phyloP scores from a whole-genome alignment of 768 basidiomycete species.

The Lyophyllum semitale region DNA sequence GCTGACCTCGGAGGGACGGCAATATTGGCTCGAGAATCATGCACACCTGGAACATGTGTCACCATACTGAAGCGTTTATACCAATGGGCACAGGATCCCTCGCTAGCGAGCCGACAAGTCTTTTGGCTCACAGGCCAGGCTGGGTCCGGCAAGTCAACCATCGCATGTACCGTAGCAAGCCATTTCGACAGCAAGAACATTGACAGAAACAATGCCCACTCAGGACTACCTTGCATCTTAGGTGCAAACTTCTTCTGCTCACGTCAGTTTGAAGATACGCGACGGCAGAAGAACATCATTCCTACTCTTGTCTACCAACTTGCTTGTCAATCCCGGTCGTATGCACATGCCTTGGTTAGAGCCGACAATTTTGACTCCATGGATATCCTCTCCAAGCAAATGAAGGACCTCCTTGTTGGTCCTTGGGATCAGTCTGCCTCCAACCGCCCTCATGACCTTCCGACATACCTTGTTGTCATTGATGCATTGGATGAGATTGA shows the following conservation, averaged over 20 bases:
- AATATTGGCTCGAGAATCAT: too few species aligned
- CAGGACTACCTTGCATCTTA: slow-evolving; percentile 11
- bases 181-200: slow-evolving; percentile 23
- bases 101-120: slow-evolving; percentile 11
- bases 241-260: too few species aligned
- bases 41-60: too few species aligned
- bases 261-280: too few species aligned
- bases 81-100: slow-evolving; percentile 23
- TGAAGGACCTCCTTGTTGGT: too few species aligned
- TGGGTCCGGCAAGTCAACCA: too few species aligned
- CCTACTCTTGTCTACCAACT: too few species aligned
- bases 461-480: slow-evolving; percentile 4
- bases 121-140: too few species aligned
- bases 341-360: background rate
- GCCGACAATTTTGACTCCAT: background rate
- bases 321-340: background rate
- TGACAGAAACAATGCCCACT: slow-evolving; percentile 1
- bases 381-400: background rate
- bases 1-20: too few species aligned
- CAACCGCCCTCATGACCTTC: background rate
- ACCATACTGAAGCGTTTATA: slow-evolving; percentile 18
- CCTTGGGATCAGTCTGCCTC: background rate
- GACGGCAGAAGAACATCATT: too few species aligned
- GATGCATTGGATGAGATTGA: slow-evolving; percentile 11
- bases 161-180: slow-evolving; percentile 1